A percentile compares a stretch with the other conserved stretches of the same genome.
These are phyloP conservation scores for Dothidotthia symphoricarpi DNA, from an alignment of 2,329 filamentous ascomycete genomes.

Conservation along the genomic window DNA sequence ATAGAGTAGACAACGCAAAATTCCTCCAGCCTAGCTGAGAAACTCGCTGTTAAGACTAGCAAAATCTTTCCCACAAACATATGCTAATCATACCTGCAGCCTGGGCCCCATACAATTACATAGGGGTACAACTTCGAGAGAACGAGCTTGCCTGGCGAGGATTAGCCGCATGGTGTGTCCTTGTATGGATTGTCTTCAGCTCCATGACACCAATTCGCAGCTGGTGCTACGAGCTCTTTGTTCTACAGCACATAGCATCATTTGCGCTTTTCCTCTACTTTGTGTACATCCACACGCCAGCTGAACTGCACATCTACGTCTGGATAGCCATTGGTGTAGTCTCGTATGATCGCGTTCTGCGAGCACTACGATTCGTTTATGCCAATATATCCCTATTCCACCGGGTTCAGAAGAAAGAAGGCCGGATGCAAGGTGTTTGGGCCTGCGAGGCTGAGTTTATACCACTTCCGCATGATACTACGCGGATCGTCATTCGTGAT, in stretches of 20 bases:
- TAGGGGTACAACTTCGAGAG: conserved; percentile 57
- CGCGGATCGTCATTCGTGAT: conserved; percentile 56
- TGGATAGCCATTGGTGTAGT: conserved; percentile 66
- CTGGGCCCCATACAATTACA: conserved; percentile 61
- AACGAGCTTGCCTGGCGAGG: conserved; percentile 68
- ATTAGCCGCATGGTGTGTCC: conserved; percentile 63
- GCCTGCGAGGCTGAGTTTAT: conserved; percentile 43
- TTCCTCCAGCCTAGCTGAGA: too few relatives aligned
- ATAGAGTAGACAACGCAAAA: too few relatives aligned
- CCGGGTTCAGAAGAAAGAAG: conserved; percentile 31
- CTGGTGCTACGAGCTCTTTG: conserved; percentile 68
- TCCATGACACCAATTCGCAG: conserved; percentile 63
- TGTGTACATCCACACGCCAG: conserved; percentile 62
- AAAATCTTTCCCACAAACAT: neutral
- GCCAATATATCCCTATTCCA: conserved; percentile 44
- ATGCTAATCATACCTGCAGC: conserved; percentile 37
- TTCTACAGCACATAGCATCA: conserved; percentile 64
- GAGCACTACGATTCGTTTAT: conserved; percentile 41
- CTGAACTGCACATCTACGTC: conserved; percentile 59
- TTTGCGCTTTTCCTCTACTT: conserved; percentile 63
- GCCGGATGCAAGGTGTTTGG: conserved; percentile 32
- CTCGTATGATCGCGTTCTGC: conserved; percentile 60
- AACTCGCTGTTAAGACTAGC: too few relatives aligned
- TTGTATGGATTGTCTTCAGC: conserved; percentile 65
- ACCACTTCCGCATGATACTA: conserved; percentile 55